A percentile compares a stretch with the other conserved stretches of the same genome.
Evolutionary conservation across 768 basidiomycete genomes (phyloP).

Genomic region (Fibroporia radiculosa): DNA sequence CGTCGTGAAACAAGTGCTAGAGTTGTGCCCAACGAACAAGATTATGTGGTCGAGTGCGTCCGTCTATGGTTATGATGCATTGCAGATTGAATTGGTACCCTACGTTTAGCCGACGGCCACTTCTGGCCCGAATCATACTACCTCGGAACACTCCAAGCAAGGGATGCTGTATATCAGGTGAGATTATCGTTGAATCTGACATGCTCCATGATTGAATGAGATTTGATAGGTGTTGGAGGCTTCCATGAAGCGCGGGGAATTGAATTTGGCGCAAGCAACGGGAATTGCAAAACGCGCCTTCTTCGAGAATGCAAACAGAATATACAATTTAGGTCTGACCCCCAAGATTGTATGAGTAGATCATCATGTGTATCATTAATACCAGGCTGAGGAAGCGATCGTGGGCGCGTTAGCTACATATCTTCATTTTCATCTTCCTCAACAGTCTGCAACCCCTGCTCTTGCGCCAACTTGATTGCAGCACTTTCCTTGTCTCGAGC

Average conservation of each 20-base stretch:
- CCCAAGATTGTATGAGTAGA: slow-evolving; percentile 13
- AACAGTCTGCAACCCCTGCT: slow-evolving; percentile 46
- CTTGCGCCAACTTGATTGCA: slow-evolving; percentile 41
- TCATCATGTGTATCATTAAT: not conserved
- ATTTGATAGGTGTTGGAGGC: slow-evolving; percentile 46
- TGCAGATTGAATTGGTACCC: not conserved
- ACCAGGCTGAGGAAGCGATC: not conserved
- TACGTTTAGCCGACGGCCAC: slow-evolving; percentile 45
- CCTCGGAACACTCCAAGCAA: slow-evolving; percentile 56
- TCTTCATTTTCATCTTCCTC: slow-evolving; percentile 29
- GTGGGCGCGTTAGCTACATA: not conserved
- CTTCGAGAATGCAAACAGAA: slow-evolving; percentile 57
- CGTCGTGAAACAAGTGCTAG: slow-evolving; percentile 56
- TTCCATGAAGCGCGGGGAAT: slow-evolving; percentile 37
- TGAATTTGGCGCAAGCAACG: slow-evolving; percentile 49
- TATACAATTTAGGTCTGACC: slow-evolving; percentile 51
- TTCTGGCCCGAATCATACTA: slow-evolving; percentile 79
- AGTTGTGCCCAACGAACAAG: slow-evolving; percentile 70
- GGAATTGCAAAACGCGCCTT: slow-evolving; percentile 46
- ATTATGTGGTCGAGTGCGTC: slow-evolving; percentile 73
- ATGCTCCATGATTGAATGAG: not conserved
- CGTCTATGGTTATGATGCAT: not conserved
- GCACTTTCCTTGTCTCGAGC: slow-evolving; percentile 37
- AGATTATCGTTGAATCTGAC: not conserved
- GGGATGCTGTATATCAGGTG: slow-evolving; percentile 54